Base-by-base conservation (phyloP, 495 filamentous ascomycete species). In the Chaetomidium leptoderma region DNA sequence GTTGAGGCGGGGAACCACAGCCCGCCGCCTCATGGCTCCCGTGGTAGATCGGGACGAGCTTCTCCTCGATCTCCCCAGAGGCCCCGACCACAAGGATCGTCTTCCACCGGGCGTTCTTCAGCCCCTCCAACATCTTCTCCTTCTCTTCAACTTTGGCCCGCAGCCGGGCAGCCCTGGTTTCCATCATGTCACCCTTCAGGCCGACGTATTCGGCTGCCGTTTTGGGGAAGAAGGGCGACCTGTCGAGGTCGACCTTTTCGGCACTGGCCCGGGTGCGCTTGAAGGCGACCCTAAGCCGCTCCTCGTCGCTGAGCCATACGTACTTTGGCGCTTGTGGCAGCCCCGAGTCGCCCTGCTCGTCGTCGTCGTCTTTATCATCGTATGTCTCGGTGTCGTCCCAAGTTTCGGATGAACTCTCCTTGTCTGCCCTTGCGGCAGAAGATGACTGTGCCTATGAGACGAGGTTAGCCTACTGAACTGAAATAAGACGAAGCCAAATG, bases 181-280 rank as follows among this genome's bases (percentile, higher is more conserved):
- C 51, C 1, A 54, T 11, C 17, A 24, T 33, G 1, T 21, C 51
- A 2, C 39, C 51, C 51, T 44, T 43, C n/a, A 43, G 17, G 10
- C 51, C 51, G 11, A 21, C 51, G 9, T 44, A 44, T 17, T 44
- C 51, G 39, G 9, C 51, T 17, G 17, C 27, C 17, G 51, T 54
- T 19, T n/a, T 32, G 8, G 51, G 51, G 39, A 54, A 54, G 39
- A 44, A 54, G 51, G 51, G 51, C 4, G 51, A 44, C n/a, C 39
- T n/a, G 27, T 54, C 39, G 39, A 54, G 37, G 27, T 37, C 51
- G 8, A 33, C 26, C 37, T 24, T 23, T 6, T 16, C 26, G 10
- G 51, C 51, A 10, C 16, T 44, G 27, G 27, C 17, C n/a, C 17
- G 26, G 26, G 17, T 11, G 0, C 51, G 37, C 39, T 32, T 30